phyloP scores from a whole-genome alignment of 192 early-diverging fungal species.

The Coemansia sp. region DNA sequence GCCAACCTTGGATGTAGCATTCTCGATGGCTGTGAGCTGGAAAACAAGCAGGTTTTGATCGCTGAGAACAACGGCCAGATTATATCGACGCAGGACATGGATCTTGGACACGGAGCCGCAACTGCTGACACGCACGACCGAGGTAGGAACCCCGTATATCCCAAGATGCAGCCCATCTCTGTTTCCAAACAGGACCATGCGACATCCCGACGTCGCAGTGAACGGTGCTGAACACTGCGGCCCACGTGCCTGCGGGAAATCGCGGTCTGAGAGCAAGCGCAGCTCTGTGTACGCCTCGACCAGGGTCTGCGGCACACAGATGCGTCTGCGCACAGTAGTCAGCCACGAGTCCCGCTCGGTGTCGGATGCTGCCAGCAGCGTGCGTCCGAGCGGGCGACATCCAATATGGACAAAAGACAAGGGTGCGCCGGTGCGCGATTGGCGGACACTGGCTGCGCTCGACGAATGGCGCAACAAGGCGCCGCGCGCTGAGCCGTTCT shows the following conservation, averaged over 20 bases:
- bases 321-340: slow-evolving; percentile 22
- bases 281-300: slow-evolving; percentile 50
- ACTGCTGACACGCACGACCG: slow-evolving; percentile 37
- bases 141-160: slow-evolving; percentile 50
- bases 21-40: slow-evolving; percentile 39
- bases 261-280: slow-evolving; percentile 45
- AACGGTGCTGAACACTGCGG: slow-evolving; percentile 51
- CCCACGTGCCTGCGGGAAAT: slow-evolving; percentile 33
- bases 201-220: slow-evolving; percentile 35
- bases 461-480: slow-evolving; percentile 29
- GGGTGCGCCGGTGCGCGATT: slow-evolving; percentile 7
- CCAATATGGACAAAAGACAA: slow-evolving; percentile 50
- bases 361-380: slow-evolving; percentile 23
- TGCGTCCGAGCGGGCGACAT: slow-evolving; percentile 44
- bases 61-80: slow-evolving; percentile 42
- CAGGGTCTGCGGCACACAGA: slow-evolving; percentile 47
- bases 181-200: slow-evolving; percentile 50
- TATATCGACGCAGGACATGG: slow-evolving; percentile 38
- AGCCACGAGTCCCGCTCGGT: slow-evolving; percentile 37
- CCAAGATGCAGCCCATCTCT: slow-evolving; percentile 50
- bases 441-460: slow-evolving; percentile 12
- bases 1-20: slow-evolving; percentile 22
- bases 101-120: slow-evolving; percentile 29
- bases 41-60: slow-evolving; percentile 44
- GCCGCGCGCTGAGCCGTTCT: slow-evolving; percentile 9